Percentiles rank a stretch among this genome's conserved stretches.
phyloP scores from a whole-genome alignment of 163 green algal genomes.

The Scenedesmus sp. region DNA sequence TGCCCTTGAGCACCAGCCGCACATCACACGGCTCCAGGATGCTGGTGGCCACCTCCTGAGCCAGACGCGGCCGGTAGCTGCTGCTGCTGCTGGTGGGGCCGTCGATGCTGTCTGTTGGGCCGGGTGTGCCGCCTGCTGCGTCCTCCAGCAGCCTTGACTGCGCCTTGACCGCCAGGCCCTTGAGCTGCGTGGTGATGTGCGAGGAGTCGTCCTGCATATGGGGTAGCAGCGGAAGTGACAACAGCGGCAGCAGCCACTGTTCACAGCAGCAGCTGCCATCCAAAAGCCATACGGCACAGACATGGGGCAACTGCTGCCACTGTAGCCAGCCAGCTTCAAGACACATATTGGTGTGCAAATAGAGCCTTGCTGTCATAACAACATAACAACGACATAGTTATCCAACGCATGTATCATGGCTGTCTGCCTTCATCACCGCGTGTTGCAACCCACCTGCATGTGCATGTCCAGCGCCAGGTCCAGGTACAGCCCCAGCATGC shows the following conservation, averaged over 20 bases:
- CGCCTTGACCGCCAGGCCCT: conserved; percentile 72
- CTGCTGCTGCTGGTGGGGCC: neutral
- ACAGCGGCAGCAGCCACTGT: neutral
- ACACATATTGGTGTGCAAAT: no score
- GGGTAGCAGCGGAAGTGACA: neutral
- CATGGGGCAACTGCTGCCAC: no score
- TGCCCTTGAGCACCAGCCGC: conserved; percentile 59
- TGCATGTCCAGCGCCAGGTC: conserved; percentile 53
- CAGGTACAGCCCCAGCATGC: conserved; percentile 62
- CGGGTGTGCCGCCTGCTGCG: neutral
- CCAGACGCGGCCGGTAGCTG: neutral
- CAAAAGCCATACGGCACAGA: no score
- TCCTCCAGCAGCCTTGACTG: conserved; percentile 47
- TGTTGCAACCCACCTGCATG: neutral
- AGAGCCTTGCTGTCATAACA: no score
- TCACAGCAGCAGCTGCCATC: neutral
- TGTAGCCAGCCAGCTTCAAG: no score
- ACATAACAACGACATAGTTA: no score
- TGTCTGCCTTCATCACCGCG: neutral
- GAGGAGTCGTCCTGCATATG: conserved; percentile 40
- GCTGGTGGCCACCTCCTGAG: conserved; percentile 57
- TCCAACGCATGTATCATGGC: no score
- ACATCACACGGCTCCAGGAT: conserved; percentile 85
- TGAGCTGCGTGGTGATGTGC: conserved; percentile 59
- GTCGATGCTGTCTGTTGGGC: neutral